Conservation (phyloP, 768 basidiomycete species). For the Suillus discolor region DNA sequence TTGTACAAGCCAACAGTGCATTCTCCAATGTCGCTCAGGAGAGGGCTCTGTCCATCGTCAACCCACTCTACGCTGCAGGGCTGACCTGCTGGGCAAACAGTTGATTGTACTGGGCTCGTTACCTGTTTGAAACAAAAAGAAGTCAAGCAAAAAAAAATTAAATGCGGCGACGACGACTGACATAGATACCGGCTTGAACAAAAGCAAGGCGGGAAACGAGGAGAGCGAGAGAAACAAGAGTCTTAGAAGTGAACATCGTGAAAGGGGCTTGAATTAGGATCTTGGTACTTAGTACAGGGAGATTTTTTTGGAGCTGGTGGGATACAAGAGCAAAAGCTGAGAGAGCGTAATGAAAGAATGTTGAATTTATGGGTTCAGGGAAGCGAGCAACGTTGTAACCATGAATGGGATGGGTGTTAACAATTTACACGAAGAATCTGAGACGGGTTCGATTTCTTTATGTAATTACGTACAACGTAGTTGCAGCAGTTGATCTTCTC, state of each 20-base stretch:
- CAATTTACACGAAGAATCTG: slow-evolving; percentile 2
- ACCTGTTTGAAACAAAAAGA: slow-evolving; percentile 38
- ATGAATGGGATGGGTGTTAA: slow-evolving; percentile 10
- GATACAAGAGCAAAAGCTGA: slow-evolving; percentile 11
- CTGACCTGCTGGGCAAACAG: slow-evolving; percentile 55
- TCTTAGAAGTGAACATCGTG: slow-evolving; percentile 17
- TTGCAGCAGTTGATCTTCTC: slow-evolving; percentile 9
- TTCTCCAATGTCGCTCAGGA: slow-evolving; percentile 51
- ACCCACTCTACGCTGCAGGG: slow-evolving; percentile 60
- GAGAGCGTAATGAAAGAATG: slow-evolving; percentile 11
- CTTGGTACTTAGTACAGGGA: not conserved
- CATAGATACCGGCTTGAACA: slow-evolving; percentile 22
- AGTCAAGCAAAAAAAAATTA: not conserved
- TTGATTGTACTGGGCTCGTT: slow-evolving; percentile 43
- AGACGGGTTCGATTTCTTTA: not conserved
- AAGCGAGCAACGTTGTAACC: slow-evolving; percentile 22
- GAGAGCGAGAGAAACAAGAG: slow-evolving; percentile 22
- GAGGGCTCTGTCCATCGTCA: slow-evolving; percentile 60
- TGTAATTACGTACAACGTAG: not conserved
- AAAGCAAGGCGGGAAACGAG: slow-evolving; percentile 18
- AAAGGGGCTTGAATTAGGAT: slow-evolving; percentile 11
- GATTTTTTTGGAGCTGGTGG: slow-evolving; percentile 1
- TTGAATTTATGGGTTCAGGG: slow-evolving; percentile 29
- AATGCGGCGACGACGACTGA: slow-evolving; percentile 9
- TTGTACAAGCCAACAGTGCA: slow-evolving; percentile 59